phyloP scores from a whole-genome alignment of 306 rosid species.

The Inga leiocalycina region DNA sequence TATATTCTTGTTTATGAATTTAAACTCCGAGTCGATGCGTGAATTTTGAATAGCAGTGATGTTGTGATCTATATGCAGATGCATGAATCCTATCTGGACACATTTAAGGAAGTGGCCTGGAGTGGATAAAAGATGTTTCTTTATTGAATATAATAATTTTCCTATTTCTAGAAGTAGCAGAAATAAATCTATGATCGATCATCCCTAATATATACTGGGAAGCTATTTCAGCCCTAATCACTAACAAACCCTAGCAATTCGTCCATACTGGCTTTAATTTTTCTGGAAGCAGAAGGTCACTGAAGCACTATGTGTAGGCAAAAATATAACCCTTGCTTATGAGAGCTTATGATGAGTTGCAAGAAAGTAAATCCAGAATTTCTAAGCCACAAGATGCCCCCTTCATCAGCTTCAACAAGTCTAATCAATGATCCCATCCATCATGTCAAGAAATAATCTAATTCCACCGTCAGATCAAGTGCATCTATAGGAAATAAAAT shows the following conservation, averaged over 20 bases:
- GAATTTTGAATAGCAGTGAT: not conserved
- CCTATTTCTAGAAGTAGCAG: not conserved
- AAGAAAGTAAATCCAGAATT: slow-evolving; percentile 22
- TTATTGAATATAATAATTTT: not conserved
- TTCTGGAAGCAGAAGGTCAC: not conserved
- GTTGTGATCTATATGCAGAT: not conserved
- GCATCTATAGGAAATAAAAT: slow-evolving; percentile 8
- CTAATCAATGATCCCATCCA: slow-evolving; percentile 48
- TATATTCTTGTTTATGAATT: not conserved
- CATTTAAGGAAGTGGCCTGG: not conserved
- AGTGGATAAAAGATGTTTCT: not conserved
- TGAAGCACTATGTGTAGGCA: not conserved
- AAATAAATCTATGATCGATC: not conserved
- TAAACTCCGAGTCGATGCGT: not conserved
- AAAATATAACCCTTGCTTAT: not conserved
- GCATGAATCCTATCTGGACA: slow-evolving; percentile 9
- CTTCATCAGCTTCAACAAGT: slow-evolving; percentile 25
- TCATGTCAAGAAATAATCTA: slow-evolving; percentile 36
- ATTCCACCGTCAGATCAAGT: slow-evolving; percentile 7
- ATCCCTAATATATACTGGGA: not conserved
- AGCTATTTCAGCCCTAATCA: not conserved
- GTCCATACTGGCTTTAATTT: not conserved
- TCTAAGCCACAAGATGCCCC: slow-evolving; percentile 8
- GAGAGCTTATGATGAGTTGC: not conserved
- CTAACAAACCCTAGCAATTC: slow-evolving; percentile 41